Evolutionary conservation across 192 early-diverging fungal species (phyloP).

Genomic region (Podila epigama): DNA sequence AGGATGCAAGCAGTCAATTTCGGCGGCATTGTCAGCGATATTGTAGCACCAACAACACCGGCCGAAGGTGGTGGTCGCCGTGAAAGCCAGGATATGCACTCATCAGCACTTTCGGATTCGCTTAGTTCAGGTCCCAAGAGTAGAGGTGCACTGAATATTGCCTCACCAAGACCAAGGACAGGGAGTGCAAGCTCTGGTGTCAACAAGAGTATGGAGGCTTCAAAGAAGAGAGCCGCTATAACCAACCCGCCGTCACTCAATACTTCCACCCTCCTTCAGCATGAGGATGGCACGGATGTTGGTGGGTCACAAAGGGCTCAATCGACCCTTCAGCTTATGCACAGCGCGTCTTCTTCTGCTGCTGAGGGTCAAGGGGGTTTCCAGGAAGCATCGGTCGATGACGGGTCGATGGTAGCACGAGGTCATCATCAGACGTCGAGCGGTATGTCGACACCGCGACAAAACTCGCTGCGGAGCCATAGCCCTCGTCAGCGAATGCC

Average conservation of each 20-base stretch:
- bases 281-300: too few relatives aligned
- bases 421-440: not conserved
- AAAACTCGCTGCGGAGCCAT: slow-evolving; percentile 1
- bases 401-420: not conserved
- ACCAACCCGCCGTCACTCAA: too few relatives aligned
- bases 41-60: too few relatives aligned
- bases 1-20: slow-evolving; percentile 34
- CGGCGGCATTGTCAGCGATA: slow-evolving; percentile 4
- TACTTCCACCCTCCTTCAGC: too few relatives aligned
- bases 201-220: too few relatives aligned
- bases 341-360: not conserved
- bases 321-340: not conserved
- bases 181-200: too few relatives aligned
- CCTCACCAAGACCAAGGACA: too few relatives aligned
- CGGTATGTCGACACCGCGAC: slow-evolving; percentile 12
- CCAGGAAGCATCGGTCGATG: not conserved
- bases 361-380: not conserved
- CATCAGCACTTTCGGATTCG: not conserved
- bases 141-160: too few relatives aligned
- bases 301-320: not conserved
- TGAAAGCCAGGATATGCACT: not conserved
- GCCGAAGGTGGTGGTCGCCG: not conserved
- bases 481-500: slow-evolving; percentile 16
- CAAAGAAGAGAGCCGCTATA: too few relatives aligned
- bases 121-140: too few relatives aligned